Percentiles rank a stretch among this genome's conserved stretches.
These are phyloP conservation scores for Colletotrichum filicis DNA, from an alignment of 2,329 filamentous ascomycete species.

Conservation along the genomic window DNA sequence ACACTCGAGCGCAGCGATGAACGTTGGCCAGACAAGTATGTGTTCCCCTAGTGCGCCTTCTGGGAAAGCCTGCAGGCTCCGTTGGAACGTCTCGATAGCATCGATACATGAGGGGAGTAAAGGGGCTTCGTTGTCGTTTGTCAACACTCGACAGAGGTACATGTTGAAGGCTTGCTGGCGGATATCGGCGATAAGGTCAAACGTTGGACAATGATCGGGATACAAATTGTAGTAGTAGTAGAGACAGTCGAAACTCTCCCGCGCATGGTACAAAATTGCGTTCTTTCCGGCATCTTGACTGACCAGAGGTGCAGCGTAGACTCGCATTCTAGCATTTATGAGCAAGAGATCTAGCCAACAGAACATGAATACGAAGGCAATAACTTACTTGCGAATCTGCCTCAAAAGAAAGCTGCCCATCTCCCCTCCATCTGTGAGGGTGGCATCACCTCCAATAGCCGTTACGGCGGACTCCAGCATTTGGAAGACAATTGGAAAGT, in stretches of 20 bases:
- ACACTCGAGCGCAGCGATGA: constrained; percentile 22
- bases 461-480: constrained; percentile 42
- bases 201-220: constrained; percentile 5
- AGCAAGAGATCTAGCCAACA: not conserved
- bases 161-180: constrained; percentile 25
- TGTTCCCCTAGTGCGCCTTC: constrained; percentile 17
- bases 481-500: constrained; percentile 40
- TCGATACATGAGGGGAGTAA: not conserved
- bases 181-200: constrained; percentile 10
- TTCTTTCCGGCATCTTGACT: constrained; percentile 3
- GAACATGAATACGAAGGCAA: not conserved
- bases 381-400: constrained; percentile 26
- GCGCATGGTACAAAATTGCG: not conserved
- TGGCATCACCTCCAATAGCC: constrained; percentile 39
- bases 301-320: constrained; percentile 18
- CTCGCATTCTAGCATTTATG: not conserved
- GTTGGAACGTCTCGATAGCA: not conserved
- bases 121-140: not conserved
- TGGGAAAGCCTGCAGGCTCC: not conserved
- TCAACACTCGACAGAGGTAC: constrained; percentile 7
- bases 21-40: constrained; percentile 19
- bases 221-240: constrained; percentile 19
- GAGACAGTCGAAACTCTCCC: constrained; percentile 24
- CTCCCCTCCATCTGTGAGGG: not conserved
- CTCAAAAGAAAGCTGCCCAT: constrained; percentile 3